A percentile compares a stretch with the other conserved stretches of the same genome.
Evolutionary conservation across 805 yeast genomes (phyloP).

Genomic region (Blastobotrys robertii): DNA sequence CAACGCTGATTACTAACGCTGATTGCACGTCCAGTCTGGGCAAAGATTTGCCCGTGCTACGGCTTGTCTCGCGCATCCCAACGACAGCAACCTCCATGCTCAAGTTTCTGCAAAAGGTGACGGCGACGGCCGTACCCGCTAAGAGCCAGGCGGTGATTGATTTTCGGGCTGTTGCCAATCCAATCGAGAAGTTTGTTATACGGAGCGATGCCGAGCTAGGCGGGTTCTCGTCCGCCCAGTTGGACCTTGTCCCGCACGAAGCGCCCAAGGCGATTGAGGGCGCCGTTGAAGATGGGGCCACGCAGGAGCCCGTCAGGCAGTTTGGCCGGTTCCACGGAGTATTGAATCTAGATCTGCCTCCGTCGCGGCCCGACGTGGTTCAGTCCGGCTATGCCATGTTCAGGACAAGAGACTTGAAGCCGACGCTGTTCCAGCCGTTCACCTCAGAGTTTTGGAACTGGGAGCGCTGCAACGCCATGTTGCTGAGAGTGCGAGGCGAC

Average conservation of each 20-base stretch:
- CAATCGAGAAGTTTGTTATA: conserved; percentile 42
- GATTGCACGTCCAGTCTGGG: neutral
- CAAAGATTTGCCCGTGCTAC: neutral
- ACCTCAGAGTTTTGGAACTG: conserved; percentile 58
- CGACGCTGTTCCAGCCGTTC: conserved; percentile 26
- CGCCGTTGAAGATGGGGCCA: neutral
- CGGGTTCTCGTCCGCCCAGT: conserved; percentile 60
- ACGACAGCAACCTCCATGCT: conserved; percentile 6
- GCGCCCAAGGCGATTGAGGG: neutral
- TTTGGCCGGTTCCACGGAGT: conserved; percentile 66
- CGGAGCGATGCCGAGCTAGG: conserved; percentile 70
- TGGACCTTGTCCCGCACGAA: conserved; percentile 34
- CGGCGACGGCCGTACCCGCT: conserved; percentile 11
- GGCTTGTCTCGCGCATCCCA: neutral
- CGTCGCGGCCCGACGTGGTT: conserved; percentile 51
- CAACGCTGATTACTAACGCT: neutral
- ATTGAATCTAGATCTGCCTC: conserved; percentile 55
- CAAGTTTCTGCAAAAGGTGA: conserved; percentile 5
- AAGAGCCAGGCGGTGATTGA: conserved; percentile 41
- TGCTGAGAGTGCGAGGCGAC: conserved; percentile 64
- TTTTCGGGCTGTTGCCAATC: conserved; percentile 40
- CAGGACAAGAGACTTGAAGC: conserved; percentile 57
- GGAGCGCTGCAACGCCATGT: conserved; percentile 51
- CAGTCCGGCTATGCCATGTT: conserved; percentile 75
- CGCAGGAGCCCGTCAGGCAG: conserved; percentile 1